phyloP scores from a whole-genome alignment of 2,329 filamentous ascomycete species.

The Diplodia intermedia region DNA sequence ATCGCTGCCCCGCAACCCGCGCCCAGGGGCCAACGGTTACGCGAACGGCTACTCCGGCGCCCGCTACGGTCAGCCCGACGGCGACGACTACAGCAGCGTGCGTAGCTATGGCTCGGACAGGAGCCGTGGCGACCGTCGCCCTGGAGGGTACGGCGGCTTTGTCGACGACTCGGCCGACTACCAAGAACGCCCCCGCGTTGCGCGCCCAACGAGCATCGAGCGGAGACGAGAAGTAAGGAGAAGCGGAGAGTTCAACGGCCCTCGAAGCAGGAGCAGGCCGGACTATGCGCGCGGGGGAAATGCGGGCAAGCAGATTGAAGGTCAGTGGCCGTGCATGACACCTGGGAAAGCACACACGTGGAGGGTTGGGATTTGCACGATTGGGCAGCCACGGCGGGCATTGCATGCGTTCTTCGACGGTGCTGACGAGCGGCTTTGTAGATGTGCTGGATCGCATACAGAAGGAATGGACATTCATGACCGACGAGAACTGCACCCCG shows the following conservation, averaged over 20 bases:
- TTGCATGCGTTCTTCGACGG: not conserved
- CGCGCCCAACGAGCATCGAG: constrained; percentile 51
- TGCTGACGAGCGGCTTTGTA: constrained; percentile 37
- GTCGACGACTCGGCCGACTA: constrained; percentile 33
- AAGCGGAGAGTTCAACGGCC: constrained; percentile 43
- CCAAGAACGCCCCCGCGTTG: constrained; percentile 41
- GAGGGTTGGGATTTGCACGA: not conserved
- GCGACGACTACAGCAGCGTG: constrained; percentile 37
- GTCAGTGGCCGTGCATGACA: constrained; percentile 37
- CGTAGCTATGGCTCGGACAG: constrained; percentile 35
- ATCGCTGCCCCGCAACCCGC: constrained; percentile 43
- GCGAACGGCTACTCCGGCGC: constrained; percentile 48
- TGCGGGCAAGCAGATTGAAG: constrained; percentile 46
- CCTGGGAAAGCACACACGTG: not conserved
- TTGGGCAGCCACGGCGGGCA: not conserved
- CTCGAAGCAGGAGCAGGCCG: constrained; percentile 21
- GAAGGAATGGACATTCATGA: constrained; percentile 91
- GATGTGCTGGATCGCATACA: constrained; percentile 82
- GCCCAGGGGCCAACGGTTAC: constrained; percentile 47
- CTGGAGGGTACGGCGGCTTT: constrained; percentile 51
- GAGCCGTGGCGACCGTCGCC: constrained; percentile 42
- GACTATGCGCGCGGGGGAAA: constrained; percentile 21
- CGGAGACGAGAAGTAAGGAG: constrained; percentile 50
- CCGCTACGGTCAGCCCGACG: constrained; percentile 44
- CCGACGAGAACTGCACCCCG: constrained; percentile 83